These are phyloP conservation scores for Leptographium radiaticola DNA, from an alignment of 2,329 filamentous ascomycete genomes.

Conservation along the genomic window DNA sequence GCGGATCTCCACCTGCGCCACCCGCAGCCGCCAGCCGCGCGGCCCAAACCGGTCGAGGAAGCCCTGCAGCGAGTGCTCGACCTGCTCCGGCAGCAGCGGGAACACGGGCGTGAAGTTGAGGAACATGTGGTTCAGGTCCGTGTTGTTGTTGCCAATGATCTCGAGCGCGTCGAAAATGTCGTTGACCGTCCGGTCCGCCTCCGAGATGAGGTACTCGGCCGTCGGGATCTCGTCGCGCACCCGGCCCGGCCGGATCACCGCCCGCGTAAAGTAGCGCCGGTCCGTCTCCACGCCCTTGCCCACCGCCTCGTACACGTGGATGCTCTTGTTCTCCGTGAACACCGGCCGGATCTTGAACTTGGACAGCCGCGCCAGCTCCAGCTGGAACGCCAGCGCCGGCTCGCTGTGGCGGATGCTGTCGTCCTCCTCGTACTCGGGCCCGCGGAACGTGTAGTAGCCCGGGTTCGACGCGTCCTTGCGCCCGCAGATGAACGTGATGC, in stretches of 20 bases:
- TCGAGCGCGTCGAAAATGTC: slow-evolving; percentile 96
- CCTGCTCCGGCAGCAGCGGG: slow-evolving; percentile 76
- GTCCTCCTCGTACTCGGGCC: slow-evolving; percentile 79
- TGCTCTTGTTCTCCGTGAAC: slow-evolving; percentile 98
- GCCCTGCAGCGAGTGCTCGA: slow-evolving; percentile 83
- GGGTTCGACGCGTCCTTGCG: slow-evolving; percentile 90
- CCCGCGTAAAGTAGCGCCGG: slow-evolving; percentile 97
- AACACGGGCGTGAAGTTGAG: slow-evolving; percentile 99
- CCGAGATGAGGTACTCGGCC: slow-evolving; percentile 95
- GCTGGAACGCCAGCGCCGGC: slow-evolving; percentile 94
- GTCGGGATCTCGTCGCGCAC: slow-evolving; percentile 95
- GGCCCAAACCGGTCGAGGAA: slow-evolving; percentile 96
- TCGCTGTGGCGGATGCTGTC: slow-evolving; percentile 94
- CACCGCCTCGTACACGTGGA: slow-evolving; percentile 94
- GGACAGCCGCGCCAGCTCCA: slow-evolving; percentile 82
- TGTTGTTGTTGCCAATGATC: slow-evolving; percentile 98
- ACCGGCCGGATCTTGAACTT: slow-evolving; percentile 98
- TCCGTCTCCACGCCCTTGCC: slow-evolving; percentile 92
- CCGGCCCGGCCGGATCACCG: slow-evolving; percentile 84
- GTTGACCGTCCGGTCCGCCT: slow-evolving; percentile 91
- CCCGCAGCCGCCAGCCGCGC: slow-evolving; percentile 89
- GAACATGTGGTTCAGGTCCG: slow-evolving; percentile 99
- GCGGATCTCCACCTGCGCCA: slow-evolving; percentile 93
- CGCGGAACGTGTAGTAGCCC: slow-evolving; percentile 96
- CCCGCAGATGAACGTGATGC: slow-evolving; percentile 91